Evolutionary conservation across 148 eudicot genomes (phyloP).

Genomic region (Nepenthes gracilis): DNA sequence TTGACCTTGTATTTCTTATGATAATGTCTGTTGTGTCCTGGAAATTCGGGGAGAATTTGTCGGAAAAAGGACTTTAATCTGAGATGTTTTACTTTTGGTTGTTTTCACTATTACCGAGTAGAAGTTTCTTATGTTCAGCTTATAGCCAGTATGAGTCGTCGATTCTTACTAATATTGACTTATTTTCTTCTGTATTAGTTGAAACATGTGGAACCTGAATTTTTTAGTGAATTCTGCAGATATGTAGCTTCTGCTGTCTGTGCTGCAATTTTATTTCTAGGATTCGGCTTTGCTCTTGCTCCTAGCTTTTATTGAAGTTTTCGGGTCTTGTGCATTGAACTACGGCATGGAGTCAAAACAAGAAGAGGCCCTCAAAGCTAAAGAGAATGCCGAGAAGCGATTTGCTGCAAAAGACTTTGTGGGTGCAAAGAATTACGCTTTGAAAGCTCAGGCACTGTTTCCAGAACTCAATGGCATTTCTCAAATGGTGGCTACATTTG

Average conservation of each 20-base stretch:
- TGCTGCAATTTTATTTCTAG: not conserved
- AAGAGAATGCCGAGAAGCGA: slow-evolving; percentile 66
- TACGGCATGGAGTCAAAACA: slow-evolving; percentile 49
- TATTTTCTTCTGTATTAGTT: slow-evolving; percentile 26
- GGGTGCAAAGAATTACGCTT: slow-evolving; percentile 64
- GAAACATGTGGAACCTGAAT: not conserved
- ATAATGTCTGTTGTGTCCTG: slow-evolving; percentile 9
- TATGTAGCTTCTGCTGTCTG: not conserved
- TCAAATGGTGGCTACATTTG: slow-evolving; percentile 89
- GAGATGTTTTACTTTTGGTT: not conserved
- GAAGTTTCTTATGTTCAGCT: not conserved
- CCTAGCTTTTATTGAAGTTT: not conserved
- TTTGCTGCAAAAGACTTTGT: slow-evolving; percentile 56
- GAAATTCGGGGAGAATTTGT: not conserved
- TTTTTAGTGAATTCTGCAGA: slow-evolving; percentile 9
- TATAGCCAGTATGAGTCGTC: slow-evolving; percentile 24
- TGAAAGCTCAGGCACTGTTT: slow-evolving; percentile 63
- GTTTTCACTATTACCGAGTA: not conserved
- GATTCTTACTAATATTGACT: slow-evolving; percentile 33
- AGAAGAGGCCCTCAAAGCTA: slow-evolving; percentile 69
- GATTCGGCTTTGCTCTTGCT: not conserved
- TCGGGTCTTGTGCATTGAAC: slow-evolving; percentile 8
- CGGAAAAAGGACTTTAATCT: too few relatives aligned
- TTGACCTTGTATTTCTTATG: slow-evolving; percentile 17
- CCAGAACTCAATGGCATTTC: slow-evolving; percentile 77